These are phyloP conservation scores for Tetracentron sinense DNA, from an alignment of 164 flowering plant species.

Conservation along the genomic window DNA sequence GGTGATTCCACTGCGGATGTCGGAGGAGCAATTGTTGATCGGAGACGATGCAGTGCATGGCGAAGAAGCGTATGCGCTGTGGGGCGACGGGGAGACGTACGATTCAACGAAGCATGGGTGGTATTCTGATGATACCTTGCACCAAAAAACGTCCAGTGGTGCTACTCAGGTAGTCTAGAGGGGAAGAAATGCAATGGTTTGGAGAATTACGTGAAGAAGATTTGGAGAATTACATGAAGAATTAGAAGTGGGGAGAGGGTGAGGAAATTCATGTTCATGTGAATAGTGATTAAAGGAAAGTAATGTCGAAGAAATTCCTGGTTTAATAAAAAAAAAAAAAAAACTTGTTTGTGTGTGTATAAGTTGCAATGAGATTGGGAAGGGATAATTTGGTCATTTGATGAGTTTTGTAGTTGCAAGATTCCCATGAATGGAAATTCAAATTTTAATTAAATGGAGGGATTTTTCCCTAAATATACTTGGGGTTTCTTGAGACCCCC, in stretches of 20 bases:
- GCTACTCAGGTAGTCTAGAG: slow-evolving; percentile 22
- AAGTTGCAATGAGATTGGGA: background rate
- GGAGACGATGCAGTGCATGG: slow-evolving; percentile 51
- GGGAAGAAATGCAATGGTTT: background rate
- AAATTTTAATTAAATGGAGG: too few relatives aligned
- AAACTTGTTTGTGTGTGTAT: too few relatives aligned
- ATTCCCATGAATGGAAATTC: too few relatives aligned
- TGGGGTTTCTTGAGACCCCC: too few relatives aligned
- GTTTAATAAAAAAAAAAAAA: too few relatives aligned
- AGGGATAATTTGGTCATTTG: background rate
- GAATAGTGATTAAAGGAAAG: background rate
- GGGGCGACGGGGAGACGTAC: slow-evolving; percentile 41
- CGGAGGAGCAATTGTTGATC: slow-evolving; percentile 31
- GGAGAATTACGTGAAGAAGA: background rate
- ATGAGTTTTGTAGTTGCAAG: background rate
- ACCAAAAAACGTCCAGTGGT: slow-evolving; percentile 16
- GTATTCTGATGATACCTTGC: slow-evolving; percentile 26
- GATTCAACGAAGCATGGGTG: slow-evolving; percentile 27
- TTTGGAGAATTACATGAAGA: background rate
- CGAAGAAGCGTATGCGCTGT: slow-evolving; percentile 43
- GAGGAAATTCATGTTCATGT: background rate
- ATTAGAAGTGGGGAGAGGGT: background rate
- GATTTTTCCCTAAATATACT: too few relatives aligned
- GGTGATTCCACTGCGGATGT: slow-evolving; percentile 37
- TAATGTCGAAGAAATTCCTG: background rate